phyloP scores from a whole-genome alignment of 1,284 basidiomycete genomes.

The Leccinum ponderosum region DNA sequence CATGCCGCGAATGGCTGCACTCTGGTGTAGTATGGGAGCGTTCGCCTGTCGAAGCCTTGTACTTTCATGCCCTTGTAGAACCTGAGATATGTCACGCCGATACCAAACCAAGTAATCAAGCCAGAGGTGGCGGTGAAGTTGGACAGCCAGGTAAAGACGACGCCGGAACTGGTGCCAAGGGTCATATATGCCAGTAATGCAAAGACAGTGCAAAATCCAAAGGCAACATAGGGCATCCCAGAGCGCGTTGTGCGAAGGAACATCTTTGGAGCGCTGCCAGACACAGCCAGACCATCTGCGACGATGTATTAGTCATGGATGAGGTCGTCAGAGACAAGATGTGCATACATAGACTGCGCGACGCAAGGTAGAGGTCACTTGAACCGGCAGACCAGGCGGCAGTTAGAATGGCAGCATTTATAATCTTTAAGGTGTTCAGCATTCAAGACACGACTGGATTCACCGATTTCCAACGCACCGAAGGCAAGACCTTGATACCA shows the following conservation, averaged over 20 bases:
- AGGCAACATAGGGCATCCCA: constrained; percentile 60
- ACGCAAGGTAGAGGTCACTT: constrained; percentile 28
- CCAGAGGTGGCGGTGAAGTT: constrained; percentile 47
- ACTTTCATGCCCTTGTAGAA: constrained; percentile 58
- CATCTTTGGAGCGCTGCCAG: constrained; percentile 58
- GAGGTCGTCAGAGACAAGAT: neutral
- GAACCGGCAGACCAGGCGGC: constrained; percentile 56
- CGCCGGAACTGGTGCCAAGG: constrained; percentile 49
- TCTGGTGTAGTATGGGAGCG: constrained; percentile 49
- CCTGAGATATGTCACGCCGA: constrained; percentile 59
- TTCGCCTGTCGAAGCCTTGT: constrained; percentile 53
- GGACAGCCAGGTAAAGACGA: constrained; percentile 57
- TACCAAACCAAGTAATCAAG: constrained; percentile 64
- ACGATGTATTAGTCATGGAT: neutral
- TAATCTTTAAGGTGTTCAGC: constrained; percentile 36
- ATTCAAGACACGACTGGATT: neutral
- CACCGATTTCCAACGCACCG: constrained; percentile 27
- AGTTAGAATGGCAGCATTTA: constrained; percentile 66
- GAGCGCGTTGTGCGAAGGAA: constrained; percentile 52
- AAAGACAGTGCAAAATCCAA: constrained; percentile 52
- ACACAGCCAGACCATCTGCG: constrained; percentile 57
- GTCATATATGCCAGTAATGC: constrained; percentile 54
- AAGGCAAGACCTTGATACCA: constrained; percentile 52
- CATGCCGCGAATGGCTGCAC: constrained; percentile 52
- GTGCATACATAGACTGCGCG: constrained; percentile 24